Percentiles rank a stretch among this genome's conserved stretches.
Evolutionary conservation across 768 basidiomycete species (phyloP).

Genomic region (Pleurotus salmoneostramineus): DNA sequence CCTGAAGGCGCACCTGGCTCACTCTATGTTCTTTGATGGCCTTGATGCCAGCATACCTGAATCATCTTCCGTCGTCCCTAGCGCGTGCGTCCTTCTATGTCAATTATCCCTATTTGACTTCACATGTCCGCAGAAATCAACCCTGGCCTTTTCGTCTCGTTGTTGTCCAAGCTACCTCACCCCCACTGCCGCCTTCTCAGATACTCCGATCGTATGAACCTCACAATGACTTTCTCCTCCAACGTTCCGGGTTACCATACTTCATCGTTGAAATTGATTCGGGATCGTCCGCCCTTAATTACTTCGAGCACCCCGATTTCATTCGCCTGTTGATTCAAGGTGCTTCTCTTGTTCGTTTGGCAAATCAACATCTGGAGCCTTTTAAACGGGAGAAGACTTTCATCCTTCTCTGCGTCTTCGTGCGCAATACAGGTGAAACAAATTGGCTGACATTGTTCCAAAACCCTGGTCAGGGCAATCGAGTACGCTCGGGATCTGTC

Average conservation of each 20-base stretch:
- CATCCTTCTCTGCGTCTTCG: background rate
- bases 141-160: background rate
- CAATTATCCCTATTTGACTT: too few species aligned
- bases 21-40: too few species aligned
- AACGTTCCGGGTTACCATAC: background rate
- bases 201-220: background rate
- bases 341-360: constrained; percentile 6
- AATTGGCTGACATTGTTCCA: background rate
- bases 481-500: background rate
- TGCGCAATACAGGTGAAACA: background rate
- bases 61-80: too few species aligned
- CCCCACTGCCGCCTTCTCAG: background rate
- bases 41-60: too few species aligned
- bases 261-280: constrained; percentile 5
- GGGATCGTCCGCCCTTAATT: too few species aligned
- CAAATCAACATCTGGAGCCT: constrained; percentile 1
- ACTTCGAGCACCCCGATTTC: background rate
- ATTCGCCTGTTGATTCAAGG: constrained; percentile 3
- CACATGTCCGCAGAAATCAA: background rate
- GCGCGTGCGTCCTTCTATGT: too few species aligned
- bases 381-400: background rate
- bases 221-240: background rate
- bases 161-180: background rate
- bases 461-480: background rate
- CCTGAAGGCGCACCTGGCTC: too few species aligned